These are phyloP conservation scores for Antrodiella citrinella DNA, from an alignment of 768 basidiomycete genomes.

Conservation along the genomic window DNA sequence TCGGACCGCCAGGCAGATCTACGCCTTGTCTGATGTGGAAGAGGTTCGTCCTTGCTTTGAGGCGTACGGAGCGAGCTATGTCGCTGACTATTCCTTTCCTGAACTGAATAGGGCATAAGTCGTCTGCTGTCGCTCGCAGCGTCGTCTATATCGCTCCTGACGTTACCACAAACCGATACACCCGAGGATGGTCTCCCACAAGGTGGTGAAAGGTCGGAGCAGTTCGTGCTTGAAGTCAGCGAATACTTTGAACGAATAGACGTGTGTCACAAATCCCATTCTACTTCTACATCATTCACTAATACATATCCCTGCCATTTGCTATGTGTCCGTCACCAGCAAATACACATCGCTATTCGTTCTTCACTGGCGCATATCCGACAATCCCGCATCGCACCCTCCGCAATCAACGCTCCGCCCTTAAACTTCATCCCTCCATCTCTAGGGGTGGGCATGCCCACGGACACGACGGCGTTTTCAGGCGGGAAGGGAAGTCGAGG, in stretches of 20 bases:
- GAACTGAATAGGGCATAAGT: constrained; percentile 64
- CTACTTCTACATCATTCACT: background rate
- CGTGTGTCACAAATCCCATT: constrained; percentile 39
- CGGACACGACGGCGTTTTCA: constrained; percentile 3
- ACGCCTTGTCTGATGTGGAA: constrained; percentile 72
- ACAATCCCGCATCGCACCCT: constrained; percentile 75
- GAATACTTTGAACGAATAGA: constrained; percentile 81
- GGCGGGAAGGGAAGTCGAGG: constrained; percentile 34
- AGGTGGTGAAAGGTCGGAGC: constrained; percentile 77
- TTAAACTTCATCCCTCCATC: constrained; percentile 69
- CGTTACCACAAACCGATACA: constrained; percentile 75
- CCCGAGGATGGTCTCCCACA: constrained; percentile 63
- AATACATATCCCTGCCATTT: background rate
- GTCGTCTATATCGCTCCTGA: constrained; percentile 70
- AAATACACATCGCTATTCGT: constrained; percentile 74
- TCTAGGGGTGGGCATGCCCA: constrained; percentile 67
- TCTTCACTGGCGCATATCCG: constrained; percentile 77
- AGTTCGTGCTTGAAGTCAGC: constrained; percentile 78
- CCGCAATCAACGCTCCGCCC: constrained; percentile 78
- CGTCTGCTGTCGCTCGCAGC: constrained; percentile 69
- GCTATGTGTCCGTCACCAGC: constrained; percentile 6
- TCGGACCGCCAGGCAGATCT: constrained; percentile 74
- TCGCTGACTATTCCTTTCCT: background rate
- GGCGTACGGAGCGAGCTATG: background rate
- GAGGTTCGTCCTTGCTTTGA: constrained; percentile 38